These are phyloP conservation scores for Eutypa lata DNA, from an alignment of 2,329 filamentous ascomycete species.

Conservation along the genomic window DNA sequence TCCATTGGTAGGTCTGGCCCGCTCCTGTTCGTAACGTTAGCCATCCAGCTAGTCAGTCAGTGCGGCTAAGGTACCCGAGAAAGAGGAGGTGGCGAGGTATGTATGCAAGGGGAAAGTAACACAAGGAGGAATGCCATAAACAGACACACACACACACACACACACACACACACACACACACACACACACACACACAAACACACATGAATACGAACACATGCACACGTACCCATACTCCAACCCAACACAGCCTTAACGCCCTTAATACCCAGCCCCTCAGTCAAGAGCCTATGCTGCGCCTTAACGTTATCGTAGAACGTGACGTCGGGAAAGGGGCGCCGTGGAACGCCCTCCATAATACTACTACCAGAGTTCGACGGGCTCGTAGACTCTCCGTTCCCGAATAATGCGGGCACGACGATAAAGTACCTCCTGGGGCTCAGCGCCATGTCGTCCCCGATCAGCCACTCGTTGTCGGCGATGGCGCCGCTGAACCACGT, in stretches of 20 bases:
- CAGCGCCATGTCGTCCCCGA: constrained; percentile 63
- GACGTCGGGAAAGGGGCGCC: constrained; percentile 63
- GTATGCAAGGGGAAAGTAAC: too few species aligned
- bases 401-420: constrained; percentile 65
- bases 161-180: too few species aligned
- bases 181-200: too few species aligned
- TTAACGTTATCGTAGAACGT: constrained; percentile 67
- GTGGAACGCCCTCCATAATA: too few species aligned
- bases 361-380: constrained; percentile 67
- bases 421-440: constrained; percentile 56
- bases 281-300: constrained; percentile 65
- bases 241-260: constrained; percentile 63
- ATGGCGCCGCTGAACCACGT: constrained; percentile 67
- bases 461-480: constrained; percentile 71
- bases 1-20: constrained; percentile 64
- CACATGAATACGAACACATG: too few species aligned
- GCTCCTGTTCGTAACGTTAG: constrained; percentile 40
- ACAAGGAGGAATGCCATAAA: too few species aligned
- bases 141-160: too few species aligned
- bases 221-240: constrained; percentile 65
- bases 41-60: neutral
- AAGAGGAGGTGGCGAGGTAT: too few species aligned
- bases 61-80: too few species aligned
- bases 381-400: constrained; percentile 65
- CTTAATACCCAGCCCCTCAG: constrained; percentile 56